Evolutionary conservation across 805 yeast species (phyloP).

Genomic region (Metschnikowia koreensis): DNA sequence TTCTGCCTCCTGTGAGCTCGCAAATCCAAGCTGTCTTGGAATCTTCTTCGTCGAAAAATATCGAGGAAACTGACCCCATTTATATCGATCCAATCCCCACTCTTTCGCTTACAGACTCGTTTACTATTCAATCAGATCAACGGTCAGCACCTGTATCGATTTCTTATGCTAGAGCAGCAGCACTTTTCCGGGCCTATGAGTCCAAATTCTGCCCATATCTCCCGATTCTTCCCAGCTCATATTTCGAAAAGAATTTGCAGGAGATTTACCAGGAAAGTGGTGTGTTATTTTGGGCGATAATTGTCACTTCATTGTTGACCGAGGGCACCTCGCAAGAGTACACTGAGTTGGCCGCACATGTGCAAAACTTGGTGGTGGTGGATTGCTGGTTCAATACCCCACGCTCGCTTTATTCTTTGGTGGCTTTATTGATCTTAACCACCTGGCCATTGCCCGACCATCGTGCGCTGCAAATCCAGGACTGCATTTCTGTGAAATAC

Average conservation of each 20-base stretch:
- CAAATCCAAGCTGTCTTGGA: slow-evolving; percentile 9
- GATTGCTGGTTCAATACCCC: slow-evolving; percentile 47
- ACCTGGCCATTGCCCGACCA: slow-evolving; percentile 44
- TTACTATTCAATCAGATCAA: slow-evolving; percentile 17
- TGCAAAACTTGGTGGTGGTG: slow-evolving; percentile 38
- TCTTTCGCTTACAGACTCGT: slow-evolving; percentile 12
- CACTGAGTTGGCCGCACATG: slow-evolving; percentile 27
- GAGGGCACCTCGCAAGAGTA: slow-evolving; percentile 21
- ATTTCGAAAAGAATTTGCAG: slow-evolving; percentile 14
- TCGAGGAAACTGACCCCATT: slow-evolving; percentile 3
- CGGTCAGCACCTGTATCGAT: slow-evolving; percentile 11
- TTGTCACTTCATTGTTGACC: slow-evolving; percentile 33
- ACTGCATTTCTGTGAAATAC: slow-evolving; percentile 36
- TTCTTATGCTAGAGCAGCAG: slow-evolving; percentile 11
- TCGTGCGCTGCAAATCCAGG: slow-evolving; percentile 24
- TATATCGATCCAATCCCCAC: slow-evolving; percentile 20
- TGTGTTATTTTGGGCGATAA: slow-evolving; percentile 42
- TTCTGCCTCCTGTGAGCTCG: slow-evolving; percentile 5
- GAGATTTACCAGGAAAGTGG: slow-evolving; percentile 28
- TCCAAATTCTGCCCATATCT: slow-evolving; percentile 11
- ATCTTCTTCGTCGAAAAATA: not conserved
- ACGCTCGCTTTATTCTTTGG: slow-evolving; percentile 38
- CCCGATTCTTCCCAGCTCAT: slow-evolving; percentile 18
- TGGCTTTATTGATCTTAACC: slow-evolving; percentile 40
- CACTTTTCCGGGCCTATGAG: slow-evolving; percentile 11